Evolutionary conservation across 805 yeast genomes (phyloP), one percentile per base, ranked within the genome.

Genomic region (Wickerhamomyces strasburgensis): DNA sequence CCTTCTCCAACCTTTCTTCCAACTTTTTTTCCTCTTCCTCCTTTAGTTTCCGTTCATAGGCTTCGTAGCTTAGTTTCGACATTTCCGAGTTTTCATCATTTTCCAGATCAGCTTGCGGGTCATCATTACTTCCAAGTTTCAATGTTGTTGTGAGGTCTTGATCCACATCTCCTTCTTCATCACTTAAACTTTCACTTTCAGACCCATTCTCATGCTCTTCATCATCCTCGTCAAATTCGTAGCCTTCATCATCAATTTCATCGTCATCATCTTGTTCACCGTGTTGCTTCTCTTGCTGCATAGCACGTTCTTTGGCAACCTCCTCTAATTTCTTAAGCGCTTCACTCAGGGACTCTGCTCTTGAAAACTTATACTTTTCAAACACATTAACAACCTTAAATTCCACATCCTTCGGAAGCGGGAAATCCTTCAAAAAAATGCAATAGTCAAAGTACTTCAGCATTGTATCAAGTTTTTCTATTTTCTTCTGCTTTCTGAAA

Each of bases 371-470:
- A 8, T 58, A 61, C 11, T 60, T 54, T 16, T 54, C 60, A 44
- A 69, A 72, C 24, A 70, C 60, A 23, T 66, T 72, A 16, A 58
- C 52, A n/a, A 84, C 46, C 33, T 66, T 67, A 46, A 78, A 78
- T 29, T 72, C 72, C 3, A 75, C 59, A 31, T 82, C 93, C 43
- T 69, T 64, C 0, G 94, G 87, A 13, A 84, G 37, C 2, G 86
- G 84, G 32, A 60, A 67, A 3, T 57, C 57, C 49, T 87, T 87
- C 23, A 80, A 71, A 55, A 68, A 72, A 5, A 74, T 56, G 52
- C 84, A 87, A 55, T 77, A 87, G 49, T 87, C 93, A 42, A 86
- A 78, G 46, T 76, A 80, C 19, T 67, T 67, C 39, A 80, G 47
- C 39, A 81, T 72, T 0, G 64, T 35, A 1, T 54, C 48, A 10